Base-by-base conservation (phyloP, 2,329 filamentous ascomycete species). In the Thelonectria olida region DNA sequence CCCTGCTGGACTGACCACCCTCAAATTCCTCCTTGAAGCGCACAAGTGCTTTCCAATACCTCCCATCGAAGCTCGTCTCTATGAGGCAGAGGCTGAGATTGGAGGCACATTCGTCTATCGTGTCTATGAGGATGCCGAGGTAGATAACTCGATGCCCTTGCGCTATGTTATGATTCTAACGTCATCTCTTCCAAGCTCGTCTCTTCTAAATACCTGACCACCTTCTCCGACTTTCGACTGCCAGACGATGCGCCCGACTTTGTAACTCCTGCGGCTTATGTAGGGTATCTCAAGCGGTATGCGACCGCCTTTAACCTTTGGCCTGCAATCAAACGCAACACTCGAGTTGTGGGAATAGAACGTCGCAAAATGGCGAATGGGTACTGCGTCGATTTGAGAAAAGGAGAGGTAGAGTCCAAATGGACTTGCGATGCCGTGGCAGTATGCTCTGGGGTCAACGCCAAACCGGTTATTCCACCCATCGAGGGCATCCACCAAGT, bases 211-310 rank as follows among this genome's bases (percentile, higher is more conserved):
- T 81, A 83, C 42, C 73, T 85, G 8, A 84, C 82, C 0, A 73
- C 79, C 17, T 85, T 84, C 62, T 84, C 82, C 1, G 82, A 84
- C 63, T 82, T 81, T 59, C 77, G 82, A 1, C 74, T 80, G 5
- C 72, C 79, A 2, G 50, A 72, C 1, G 75, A 80, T 9, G 75
- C 75, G 1, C 77, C 81, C 7, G 81, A 84, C 61, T 84, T 84
- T 58, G 64, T 83, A 7, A 76, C 75, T 2, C 75, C 78, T 0
- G 63, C 73, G 7, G 67, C 70, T 2, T 84, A 82, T 60, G 73
- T 80, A 15, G 51, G 72, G 12, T 84, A 84, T 55, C 79, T 84
- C 9, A 71, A 76, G 5, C 70, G 67, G 20, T 84, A 84, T 45
- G 74, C 72, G 22, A 72, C 68, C 5, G 61, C 74, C 1, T 84